A percentile compares a stretch with the other conserved stretches of the same genome.
Evolutionary conservation across 805 yeast genomes (phyloP).

Genomic region (Sporopachydermia quercuum): DNA sequence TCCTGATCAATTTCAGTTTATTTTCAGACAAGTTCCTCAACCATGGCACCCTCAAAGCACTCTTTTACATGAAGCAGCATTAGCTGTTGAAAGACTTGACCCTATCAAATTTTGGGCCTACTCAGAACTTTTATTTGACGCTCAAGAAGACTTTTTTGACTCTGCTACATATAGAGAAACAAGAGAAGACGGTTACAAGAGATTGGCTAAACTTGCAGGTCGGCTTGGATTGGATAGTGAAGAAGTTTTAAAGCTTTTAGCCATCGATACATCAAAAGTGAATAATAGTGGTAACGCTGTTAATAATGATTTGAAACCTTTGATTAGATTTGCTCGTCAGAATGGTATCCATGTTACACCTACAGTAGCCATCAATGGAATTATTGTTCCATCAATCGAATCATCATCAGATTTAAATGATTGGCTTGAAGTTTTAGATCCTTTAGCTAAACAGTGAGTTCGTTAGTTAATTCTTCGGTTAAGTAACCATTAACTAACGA

Average conservation of each 20-base stretch:
- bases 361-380: constrained; percentile 58
- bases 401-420: constrained; percentile 42
- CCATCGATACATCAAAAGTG: constrained; percentile 17
- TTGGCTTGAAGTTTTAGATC: constrained; percentile 19
- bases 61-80: constrained; percentile 51
- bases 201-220: constrained; percentile 35
- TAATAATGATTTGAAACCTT: constrained; percentile 53
- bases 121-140: constrained; percentile 38
- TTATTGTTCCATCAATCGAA: constrained; percentile 39
- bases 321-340: constrained; percentile 58
- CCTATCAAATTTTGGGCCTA: constrained; percentile 44
- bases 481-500: no score
- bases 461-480: no score
- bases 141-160: constrained; percentile 45
- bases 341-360: constrained; percentile 80
- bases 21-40: constrained; percentile 64
- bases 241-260: constrained; percentile 20
- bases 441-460: not conserved
- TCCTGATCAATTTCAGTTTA: constrained; percentile 40
- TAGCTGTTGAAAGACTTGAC: constrained; percentile 38
- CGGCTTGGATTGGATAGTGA: constrained; percentile 24
- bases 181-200: constrained; percentile 39
- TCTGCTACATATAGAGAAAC: constrained; percentile 36
- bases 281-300: constrained; percentile 44
- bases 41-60: constrained; percentile 82